Evolutionary conservation across 352 stramenopile species (phyloP), one percentile per base, ranked within the genome.

Genomic region (Elongisporangium undulatum): DNA sequence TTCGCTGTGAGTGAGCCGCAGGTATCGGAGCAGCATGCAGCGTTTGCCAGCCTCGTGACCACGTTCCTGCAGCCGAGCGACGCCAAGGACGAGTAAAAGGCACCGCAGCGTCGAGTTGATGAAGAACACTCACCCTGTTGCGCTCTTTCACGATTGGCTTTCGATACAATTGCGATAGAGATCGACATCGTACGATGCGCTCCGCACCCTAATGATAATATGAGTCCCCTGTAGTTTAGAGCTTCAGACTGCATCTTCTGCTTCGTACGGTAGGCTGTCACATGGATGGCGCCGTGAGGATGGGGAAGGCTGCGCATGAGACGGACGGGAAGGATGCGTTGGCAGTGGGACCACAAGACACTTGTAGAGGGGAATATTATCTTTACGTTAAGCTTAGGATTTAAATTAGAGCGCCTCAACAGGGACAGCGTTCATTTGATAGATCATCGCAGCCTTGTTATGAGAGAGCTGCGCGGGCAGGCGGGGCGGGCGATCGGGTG

Each of bases 51-150:
- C 26, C 63, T 72, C 39, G 41, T 72, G 55, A 39, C 59, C 21
- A 52, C 60, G 49, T 75, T 75, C 68, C 63, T 75, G 58, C 68
- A 71, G 51, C 61, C 61, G 41, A 67, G 51, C 29, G 34, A 45
- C 17, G 12, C 34, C 34, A 45, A 45, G 34, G 34, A 45, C 34
- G 34, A 45, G 34, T 45, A 17, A 45, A 2, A 26, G n/a, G 23
- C 23, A 26, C 23, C 23, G 23, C 2, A 45, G 29, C 29, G 10
- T 17, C 12, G 34, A 45, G 13, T 4, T 17, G 34, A 4, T 45
- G 7, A 17, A 45, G 12, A 39, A 13, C 10, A 39, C 29, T 17
- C 34, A 45, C 34, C 34, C 9, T 17, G 13, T 17, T 45, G 34
- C 16, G 29, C 34, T 17, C 17, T 2, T 26, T 26, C 2, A 5